Conservation (phyloP, 495 filamentous ascomycete species). For the Trichoderma parareesei region DNA sequence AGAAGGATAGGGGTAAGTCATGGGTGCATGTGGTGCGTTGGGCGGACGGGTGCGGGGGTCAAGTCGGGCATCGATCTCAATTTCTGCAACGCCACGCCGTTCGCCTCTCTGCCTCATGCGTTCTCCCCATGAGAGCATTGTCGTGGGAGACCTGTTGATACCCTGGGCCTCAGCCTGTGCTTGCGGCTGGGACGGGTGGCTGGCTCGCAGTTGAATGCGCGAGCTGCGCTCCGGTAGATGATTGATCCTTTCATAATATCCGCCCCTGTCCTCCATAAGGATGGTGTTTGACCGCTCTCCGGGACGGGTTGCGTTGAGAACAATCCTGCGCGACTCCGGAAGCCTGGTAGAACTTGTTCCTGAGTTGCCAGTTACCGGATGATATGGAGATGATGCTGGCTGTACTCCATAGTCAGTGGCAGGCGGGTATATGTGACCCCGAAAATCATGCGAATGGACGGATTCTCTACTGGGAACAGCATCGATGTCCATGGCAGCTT, state of each 20-base stretch:
- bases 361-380: neutral
- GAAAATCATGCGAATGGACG: neutral
- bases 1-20: neutral
- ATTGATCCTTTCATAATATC: conserved; percentile 9
- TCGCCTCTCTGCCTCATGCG: neutral
- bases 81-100: neutral
- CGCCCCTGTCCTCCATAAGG: conserved; percentile 12
- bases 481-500: neutral
- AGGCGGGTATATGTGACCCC: neutral
- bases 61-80: neutral
- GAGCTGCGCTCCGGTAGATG: neutral
- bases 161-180: neutral
- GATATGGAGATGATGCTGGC: neutral
- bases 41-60: neutral
- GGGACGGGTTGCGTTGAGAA: neutral
- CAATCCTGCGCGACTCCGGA: neutral
- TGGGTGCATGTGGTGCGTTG: neutral
- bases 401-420: neutral
- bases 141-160: neutral
- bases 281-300: conserved; percentile 10
- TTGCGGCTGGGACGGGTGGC: neutral
- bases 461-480: conserved; percentile 3
- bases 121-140: conserved; percentile 8
- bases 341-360: neutral
- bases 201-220: neutral